phyloP scores from a whole-genome alignment of 495 filamentous ascomycete species.

The Talaromyces ruber region DNA sequence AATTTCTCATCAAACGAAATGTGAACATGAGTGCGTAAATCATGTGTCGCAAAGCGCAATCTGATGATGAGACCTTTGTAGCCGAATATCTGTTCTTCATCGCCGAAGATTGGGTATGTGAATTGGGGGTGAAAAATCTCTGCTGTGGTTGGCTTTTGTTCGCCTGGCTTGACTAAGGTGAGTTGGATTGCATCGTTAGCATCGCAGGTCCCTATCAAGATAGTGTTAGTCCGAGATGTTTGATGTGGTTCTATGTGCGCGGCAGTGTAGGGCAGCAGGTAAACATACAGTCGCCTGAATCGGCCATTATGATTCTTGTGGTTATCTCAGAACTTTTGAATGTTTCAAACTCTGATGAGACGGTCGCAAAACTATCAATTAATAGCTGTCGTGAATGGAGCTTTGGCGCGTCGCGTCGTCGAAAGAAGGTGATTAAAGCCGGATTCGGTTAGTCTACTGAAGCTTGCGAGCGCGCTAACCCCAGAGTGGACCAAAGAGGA shows the following conservation, averaged over 20 bases:
- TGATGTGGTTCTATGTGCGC: constrained; percentile 7
- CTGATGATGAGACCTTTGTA: constrained; percentile 72
- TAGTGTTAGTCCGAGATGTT: neutral
- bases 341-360: neutral
- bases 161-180: constrained; percentile 54
- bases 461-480: neutral
- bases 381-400: neutral
- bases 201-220: constrained; percentile 57
- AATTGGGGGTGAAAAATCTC: constrained; percentile 73
- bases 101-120: constrained; percentile 87
- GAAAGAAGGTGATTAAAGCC: constrained; percentile 1
- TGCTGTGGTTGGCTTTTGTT: constrained; percentile 46
- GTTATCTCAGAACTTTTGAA: too few species aligned
- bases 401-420: constrained; percentile 2
- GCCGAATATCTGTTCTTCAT: constrained; percentile 84
- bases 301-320: constrained; percentile 23
- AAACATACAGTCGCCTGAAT: constrained; percentile 43
- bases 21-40: constrained; percentile 67
- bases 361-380: neutral
- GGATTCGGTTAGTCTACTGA: neutral
- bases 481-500: neutral
- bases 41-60: constrained; percentile 70
- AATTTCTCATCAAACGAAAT: constrained; percentile 69
- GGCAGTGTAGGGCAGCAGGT: neutral
- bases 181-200: constrained; percentile 68